These are phyloP conservation scores for Cylindrotheca fusiformis DNA, from an alignment of 108 stramenopile genomes.

Conservation along the genomic window DNA sequence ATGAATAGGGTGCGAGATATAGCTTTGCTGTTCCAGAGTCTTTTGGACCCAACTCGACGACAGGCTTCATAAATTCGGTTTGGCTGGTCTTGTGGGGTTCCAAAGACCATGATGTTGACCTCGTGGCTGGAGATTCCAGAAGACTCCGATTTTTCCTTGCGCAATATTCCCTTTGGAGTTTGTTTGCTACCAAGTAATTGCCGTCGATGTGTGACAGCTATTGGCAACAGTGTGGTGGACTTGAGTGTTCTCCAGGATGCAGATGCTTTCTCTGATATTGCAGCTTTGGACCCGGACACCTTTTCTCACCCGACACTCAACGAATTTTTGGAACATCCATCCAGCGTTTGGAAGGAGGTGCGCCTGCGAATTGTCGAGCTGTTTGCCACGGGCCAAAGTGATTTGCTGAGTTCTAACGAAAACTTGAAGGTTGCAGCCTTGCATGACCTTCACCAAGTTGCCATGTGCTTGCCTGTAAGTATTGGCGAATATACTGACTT, in stretches of 20 bases:
- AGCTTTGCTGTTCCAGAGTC: too few species aligned
- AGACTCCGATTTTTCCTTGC: conserved; percentile 75
- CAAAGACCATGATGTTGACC: neutral
- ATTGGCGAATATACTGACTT: conserved; percentile 95
- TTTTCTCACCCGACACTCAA: conserved; percentile 64
- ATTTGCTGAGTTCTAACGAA: conserved; percentile 14
- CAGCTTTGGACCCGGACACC: conserved; percentile 14
- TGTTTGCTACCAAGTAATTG: conserved; percentile 35
- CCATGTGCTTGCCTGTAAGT: conserved; percentile 71
- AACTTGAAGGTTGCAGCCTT: conserved; percentile 30
- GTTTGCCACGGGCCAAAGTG: conserved; percentile 27
- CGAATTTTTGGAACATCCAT: conserved; percentile 60
- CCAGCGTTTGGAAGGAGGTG: conserved; percentile 62
- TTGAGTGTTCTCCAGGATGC: conserved; percentile 71
- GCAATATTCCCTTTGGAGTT: conserved; percentile 89
- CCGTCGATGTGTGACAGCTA: conserved; percentile 58
- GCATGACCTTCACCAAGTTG: conserved; percentile 36
- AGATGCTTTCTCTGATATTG: conserved; percentile 49
- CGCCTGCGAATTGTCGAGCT: conserved; percentile 61
- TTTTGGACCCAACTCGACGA: too few species aligned
- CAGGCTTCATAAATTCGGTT: too few species aligned
- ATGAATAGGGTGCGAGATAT: too few species aligned
- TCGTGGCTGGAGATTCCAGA: conserved; percentile 28
- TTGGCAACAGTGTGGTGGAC: conserved; percentile 75
- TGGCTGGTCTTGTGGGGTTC: neutral